Evolutionary conservation across 1,284 basidiomycete genomes (phyloP), one percentile per base, ranked within the genome.

Genomic region (Xerocomus tenax): DNA sequence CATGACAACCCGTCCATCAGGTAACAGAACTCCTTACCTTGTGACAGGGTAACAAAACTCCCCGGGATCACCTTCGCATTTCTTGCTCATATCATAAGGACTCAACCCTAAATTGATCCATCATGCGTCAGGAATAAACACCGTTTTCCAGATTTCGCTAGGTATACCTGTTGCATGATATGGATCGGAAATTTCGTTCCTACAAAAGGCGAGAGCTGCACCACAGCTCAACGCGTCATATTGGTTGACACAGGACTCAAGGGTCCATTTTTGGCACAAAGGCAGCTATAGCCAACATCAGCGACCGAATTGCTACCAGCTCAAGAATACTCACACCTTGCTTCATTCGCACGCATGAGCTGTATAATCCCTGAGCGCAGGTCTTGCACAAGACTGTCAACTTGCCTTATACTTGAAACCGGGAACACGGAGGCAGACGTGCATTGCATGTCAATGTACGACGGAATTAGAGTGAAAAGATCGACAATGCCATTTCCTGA

Each of bases 401-500:
- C 58, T 51, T 40, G 50, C 53, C 44, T 47, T 23, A 57, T 60
- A 28, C 55, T 68, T 15, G 62, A 45, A 30, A 74, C 55, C 0
- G 76, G 76, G 13, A 63, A 60, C 5, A 76, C 58, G 8, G 77
- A 74, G 2, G 72, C 73, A n/a, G 67, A 54, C 2, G 75, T 76
- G 57, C 79, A 81, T 40, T 68, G 61, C 62, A 79, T 71, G 39
- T 79, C 76, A 44, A 73, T 71, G 53, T 74, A 75, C 0, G 76
- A 71, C 0, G 68, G 47, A 2, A 58, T 53, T 67, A 76, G 68
- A 16, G 64, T 69, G 47, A 65, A 69, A 32, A 63, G 68, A 52
- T 82, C 77, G 0, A 74, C 75, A 45, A 76, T 55, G 8, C 79
- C 79, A 49, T 84, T 83, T 28, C 82, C 81, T 82, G 47, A 21